Evolutionary conservation across 2,329 filamentous ascomycete genomes (phyloP), one percentile per base, ranked within the genome.

Genomic region (Hypoxylon sp.): DNA sequence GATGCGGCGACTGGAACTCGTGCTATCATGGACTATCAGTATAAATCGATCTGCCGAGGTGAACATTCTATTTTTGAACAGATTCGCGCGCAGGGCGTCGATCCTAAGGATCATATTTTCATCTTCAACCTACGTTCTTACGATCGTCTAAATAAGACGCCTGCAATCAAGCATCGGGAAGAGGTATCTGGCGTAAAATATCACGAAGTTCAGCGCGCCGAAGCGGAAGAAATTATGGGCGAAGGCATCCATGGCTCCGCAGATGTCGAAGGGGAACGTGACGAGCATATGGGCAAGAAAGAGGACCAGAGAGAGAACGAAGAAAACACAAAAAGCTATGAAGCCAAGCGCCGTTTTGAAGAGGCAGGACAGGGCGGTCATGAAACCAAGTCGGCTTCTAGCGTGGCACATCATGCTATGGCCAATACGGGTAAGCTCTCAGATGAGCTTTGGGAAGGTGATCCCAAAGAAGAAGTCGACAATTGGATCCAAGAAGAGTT

Each of bases 11-110:
- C 89, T 0, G 95, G 95, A 9, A 98, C 95, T 0, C 83, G 93
- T 52, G 95, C 94, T 10, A 99, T 98, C 75, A 98, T 99, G 93
- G 94, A 98, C 78, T 98, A 97, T 76, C 96, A 98, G 78, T 99
- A 96, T 84, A 97, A 97, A 80, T 97, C 93, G 0, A 97, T 99
- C 71, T 93, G 91, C 75, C 91, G 96, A 48, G 96, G 96, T 5
- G 91, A 97, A 70, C 85, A 98, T 77, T 97, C 93, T 3, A 98
- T 99, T 57, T 96, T 92, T 73, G 93, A 88, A 41, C 90, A 92
- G 76, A 89, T 98, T 64, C 84, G 85, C 63, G 88, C 87, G 5
- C 84, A 92, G 68, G 94, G 92, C 1, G 87, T 96, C 1, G 90
- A 98, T 73, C 93, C 94, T 0, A 87, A 75, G 0, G 75, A 98